phyloP scores from a whole-genome alignment of 257 asterid genomes.

The Linaria vulgaris region DNA sequence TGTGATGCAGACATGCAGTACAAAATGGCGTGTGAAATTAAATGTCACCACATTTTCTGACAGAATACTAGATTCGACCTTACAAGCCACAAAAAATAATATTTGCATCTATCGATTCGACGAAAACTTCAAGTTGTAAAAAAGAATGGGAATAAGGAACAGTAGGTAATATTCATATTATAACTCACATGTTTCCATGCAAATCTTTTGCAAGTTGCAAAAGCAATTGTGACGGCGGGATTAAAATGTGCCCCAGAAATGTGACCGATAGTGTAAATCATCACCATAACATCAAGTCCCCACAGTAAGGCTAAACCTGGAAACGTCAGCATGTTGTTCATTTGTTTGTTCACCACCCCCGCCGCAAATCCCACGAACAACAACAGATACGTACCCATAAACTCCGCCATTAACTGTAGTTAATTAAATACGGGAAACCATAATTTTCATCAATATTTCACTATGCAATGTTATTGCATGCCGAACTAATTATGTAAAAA shows the following conservation, averaged over 20 bases:
- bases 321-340: conserved; percentile 33
- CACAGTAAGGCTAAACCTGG: conserved; percentile 45
- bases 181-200: conserved; percentile 39
- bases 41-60: no score
- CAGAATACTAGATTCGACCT: no score
- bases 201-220: conserved; percentile 44
- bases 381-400: conserved; percentile 41
- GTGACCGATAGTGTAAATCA: conserved; percentile 48
- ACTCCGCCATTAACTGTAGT: conserved; percentile 42
- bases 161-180: not conserved
- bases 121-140: not conserved
- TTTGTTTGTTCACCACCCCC: conserved; percentile 38
- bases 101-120: not conserved
- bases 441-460: no score
- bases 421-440: not conserved
- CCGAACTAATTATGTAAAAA: not conserved
- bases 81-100: no score
- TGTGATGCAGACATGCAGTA: no score
- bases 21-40: no score
- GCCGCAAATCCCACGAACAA: conserved; percentile 43
- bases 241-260: conserved; percentile 57
- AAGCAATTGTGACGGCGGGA: conserved; percentile 50
- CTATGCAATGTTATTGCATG: not conserved
- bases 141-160: no score
- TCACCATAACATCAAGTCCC: conserved; percentile 48